Evolutionary conservation across 106 monocot genomes (phyloP).

Genomic region (Dendrobium chrysotoxum): DNA sequence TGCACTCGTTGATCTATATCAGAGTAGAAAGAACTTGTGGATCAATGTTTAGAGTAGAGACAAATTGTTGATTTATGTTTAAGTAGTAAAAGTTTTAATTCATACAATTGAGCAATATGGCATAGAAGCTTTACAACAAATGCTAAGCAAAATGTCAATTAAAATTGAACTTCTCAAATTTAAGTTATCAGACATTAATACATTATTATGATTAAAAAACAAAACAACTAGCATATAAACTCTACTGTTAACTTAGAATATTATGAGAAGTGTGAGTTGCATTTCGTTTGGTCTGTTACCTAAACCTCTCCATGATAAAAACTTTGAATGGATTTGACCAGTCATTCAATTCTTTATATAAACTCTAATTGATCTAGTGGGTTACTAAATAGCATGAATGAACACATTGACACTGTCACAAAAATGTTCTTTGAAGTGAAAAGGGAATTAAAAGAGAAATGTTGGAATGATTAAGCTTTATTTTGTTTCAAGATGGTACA

Average conservation of each 20-base stretch:
- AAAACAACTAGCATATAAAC: background rate
- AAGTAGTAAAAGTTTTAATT: background rate
- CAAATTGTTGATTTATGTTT: background rate
- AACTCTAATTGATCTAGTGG: background rate
- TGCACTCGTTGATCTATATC: background rate
- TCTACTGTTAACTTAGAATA: background rate
- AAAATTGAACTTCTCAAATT: background rate
- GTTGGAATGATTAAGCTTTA: background rate
- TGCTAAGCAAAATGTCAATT: background rate
- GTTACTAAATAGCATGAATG: background rate
- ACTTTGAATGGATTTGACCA: background rate
- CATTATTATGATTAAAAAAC: background rate
- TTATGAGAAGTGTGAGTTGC: background rate
- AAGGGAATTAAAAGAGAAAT: background rate
- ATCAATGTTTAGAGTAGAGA: background rate
- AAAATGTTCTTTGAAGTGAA: background rate
- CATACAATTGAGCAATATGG: background rate
- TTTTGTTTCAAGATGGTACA: background rate
- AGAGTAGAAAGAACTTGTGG: background rate
- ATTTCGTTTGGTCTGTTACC: background rate
- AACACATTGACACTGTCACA: background rate
- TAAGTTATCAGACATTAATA: background rate
- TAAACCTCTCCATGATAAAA: background rate
- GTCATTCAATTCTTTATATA: background rate
- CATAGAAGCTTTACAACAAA: background rate